Conservation (phyloP, 1,284 basidiomycete species). For the Leccinum pachyderme region DNA sequence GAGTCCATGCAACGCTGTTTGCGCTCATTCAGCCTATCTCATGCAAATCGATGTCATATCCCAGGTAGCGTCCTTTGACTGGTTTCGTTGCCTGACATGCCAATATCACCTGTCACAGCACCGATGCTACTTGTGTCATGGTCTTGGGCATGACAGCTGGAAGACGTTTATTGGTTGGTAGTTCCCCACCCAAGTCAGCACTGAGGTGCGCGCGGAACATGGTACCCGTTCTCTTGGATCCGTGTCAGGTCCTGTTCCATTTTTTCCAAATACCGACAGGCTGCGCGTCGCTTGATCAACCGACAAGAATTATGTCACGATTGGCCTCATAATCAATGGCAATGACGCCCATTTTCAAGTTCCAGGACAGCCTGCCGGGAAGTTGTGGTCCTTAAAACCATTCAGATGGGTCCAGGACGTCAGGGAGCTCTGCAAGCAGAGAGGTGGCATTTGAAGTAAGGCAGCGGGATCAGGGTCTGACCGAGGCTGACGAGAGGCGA, state of each 20-base stretch:
- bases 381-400: neutral
- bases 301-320: neutral
- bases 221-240: neutral
- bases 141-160: neutral
- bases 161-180: neutral
- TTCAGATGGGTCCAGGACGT: neutral
- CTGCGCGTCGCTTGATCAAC: neutral
- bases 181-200: neutral
- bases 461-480: neutral
- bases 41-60: neutral
- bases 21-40: neutral
- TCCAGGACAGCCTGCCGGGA: neutral
- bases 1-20: neutral
- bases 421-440: neutral
- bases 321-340: neutral
- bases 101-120: neutral
- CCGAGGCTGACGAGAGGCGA: neutral
- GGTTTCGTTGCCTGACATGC: neutral
- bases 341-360: neutral
- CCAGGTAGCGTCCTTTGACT: neutral
- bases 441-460: neutral
- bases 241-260: neutral
- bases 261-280: neutral
- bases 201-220: neutral
- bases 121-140: neutral